These are phyloP conservation scores for Acanthamoeba divionensis DNA, from an alignment of 208 protist genomes.

Conservation along the genomic window DNA sequence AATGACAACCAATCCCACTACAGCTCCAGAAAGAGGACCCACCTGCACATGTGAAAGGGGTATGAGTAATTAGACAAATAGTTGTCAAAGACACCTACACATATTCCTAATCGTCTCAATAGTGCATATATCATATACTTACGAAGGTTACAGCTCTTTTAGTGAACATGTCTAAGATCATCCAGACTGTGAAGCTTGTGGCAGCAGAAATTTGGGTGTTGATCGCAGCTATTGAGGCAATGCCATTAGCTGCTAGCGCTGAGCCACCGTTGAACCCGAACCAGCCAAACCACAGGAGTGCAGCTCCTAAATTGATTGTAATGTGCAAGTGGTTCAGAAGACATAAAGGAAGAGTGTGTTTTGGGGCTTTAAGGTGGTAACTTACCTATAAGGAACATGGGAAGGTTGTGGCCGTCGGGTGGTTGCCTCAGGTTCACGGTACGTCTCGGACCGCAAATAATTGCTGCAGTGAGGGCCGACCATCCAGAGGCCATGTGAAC, in stretches of 20 bases:
- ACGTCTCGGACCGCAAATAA: neutral
- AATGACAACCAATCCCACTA: slow-evolving; percentile 20
- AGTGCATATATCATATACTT: neutral
- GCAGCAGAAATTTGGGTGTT: slow-evolving; percentile 45
- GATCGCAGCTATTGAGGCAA: neutral
- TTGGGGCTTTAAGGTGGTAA: too few relatives aligned
- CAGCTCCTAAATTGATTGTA: neutral
- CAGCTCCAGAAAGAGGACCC: neutral
- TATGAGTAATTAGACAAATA: neutral
- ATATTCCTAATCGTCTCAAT: neutral
- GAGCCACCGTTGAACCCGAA: slow-evolving; percentile 72
- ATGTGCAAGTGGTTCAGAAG: too few relatives aligned
- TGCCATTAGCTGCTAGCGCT: slow-evolving; percentile 16
- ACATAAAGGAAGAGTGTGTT: too few relatives aligned
- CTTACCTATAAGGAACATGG: slow-evolving; percentile 26
- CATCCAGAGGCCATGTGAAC: slow-evolving; percentile 63
- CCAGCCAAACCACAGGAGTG: slow-evolving; percentile 66
- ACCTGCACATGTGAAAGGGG: neutral
- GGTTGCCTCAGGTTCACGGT: neutral
- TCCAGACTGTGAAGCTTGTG: neutral
- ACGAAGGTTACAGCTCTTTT: neutral
- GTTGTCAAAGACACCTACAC: neutral
- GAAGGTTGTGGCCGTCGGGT: slow-evolving; percentile 31
- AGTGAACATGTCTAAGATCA: neutral
- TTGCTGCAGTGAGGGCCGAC: neutral